Evolutionary conservation across 345 rosid genomes (phyloP).

Genomic region (Lumnitzera racemosa): DNA sequence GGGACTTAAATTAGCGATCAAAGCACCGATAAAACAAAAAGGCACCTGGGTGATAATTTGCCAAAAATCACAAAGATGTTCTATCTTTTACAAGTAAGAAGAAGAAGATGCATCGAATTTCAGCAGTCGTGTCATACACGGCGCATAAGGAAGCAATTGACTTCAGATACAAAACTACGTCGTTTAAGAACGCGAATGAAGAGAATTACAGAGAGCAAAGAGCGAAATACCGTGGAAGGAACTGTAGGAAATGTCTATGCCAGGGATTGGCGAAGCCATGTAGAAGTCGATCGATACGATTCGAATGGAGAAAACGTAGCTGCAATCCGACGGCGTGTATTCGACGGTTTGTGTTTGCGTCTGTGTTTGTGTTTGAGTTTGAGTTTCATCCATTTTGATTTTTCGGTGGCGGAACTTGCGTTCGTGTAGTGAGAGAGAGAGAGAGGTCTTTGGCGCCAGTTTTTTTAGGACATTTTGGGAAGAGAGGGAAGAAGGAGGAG

Average conservation of each 20-base stretch:
- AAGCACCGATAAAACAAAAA: no score
- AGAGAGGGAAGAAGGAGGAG: no score
- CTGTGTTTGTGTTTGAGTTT: no score
- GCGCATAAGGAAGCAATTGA: not conserved
- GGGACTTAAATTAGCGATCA: no score
- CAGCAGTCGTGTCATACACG: not conserved
- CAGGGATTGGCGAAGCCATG: conserved; percentile 79
- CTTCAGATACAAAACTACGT: not conserved
- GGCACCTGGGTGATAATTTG: no score
- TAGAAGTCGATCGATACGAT: conserved; percentile 78
- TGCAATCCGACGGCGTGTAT: conserved; percentile 40
- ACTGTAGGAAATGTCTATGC: conserved; percentile 65
- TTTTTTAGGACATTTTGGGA: not conserved
- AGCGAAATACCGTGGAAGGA: conserved; percentile 58
- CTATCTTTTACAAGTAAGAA: no score
- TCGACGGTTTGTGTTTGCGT: conserved; percentile 19
- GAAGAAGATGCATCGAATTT: not conserved
- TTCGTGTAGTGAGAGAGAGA: not conserved
- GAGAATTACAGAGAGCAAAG: no score
- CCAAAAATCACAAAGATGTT: no score
- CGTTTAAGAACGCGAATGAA: no score
- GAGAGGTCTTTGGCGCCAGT: conserved; percentile 6
- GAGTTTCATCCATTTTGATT: no score
- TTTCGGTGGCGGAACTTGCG: no score
- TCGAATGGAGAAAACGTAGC: conserved; percentile 56